Base-by-base conservation (phyloP, 208 protist genomes). In the Borovskyia barvae region DNA sequence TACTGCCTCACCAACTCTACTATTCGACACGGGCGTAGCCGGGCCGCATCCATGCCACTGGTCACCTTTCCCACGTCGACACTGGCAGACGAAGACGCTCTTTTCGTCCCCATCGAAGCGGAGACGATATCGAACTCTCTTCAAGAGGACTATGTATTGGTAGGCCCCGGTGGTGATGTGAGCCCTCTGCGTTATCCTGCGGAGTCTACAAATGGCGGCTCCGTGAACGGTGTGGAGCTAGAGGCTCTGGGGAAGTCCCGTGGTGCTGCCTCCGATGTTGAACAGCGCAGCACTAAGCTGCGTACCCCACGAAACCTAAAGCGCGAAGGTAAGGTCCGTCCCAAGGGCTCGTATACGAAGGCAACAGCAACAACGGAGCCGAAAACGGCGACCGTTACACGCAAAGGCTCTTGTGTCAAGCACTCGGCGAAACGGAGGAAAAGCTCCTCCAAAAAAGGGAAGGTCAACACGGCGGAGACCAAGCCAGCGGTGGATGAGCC, bases 111-210 rank as follows among this genome's bases (percentile, higher is more conserved):
- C 24, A 48, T 39, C 6, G 41, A 45, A 45, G 45, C 52, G 15
- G 47, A 41, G n/a, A 57, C 28, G 46, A 45, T 39, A 5, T 49
- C 22, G 4, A 63, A 26, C 9, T 35, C 33, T 2, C 11, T 54
- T n/a, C 35, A 46, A 3, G 33, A 59, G 25, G 51, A 60, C 30
- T 29, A 48, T 22, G 0, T 52, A n/a, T 28, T 77, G 26, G 58
- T 55, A 0, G 62, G 63, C n/a, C 46, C 29, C 8, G 46, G 59
- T n/a, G 56, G 56, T 6, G 53, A 53, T 59, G 60, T 72, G 14
- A 60, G 56, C 2, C 65, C 65, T 0, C 54, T 72, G 30, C 54
- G 65, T 3, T n/a, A n/a, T n/a, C n/a, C n/a, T n/a, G n/a, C n/a
- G n/a, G n/a, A n/a, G n/a, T n/a, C n/a, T n/a, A n/a, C n/a, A n/a